A percentile compares a stretch with the other conserved stretches of the same genome.
phyloP scores from a whole-genome alignment of 2,329 filamentous ascomycete species.

The Exophiala sideris region DNA sequence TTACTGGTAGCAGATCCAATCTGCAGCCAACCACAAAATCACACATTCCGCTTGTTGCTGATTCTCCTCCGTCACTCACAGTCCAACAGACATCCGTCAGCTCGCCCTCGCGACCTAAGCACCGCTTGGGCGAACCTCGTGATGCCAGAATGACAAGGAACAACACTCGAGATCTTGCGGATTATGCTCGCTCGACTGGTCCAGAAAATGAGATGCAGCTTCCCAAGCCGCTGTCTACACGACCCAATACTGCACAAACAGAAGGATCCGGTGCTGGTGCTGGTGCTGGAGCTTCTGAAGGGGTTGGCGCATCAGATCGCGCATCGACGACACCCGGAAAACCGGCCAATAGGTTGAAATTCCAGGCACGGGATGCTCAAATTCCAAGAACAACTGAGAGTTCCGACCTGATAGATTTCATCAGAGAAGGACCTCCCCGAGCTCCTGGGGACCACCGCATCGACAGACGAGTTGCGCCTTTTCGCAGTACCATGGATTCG shows the following conservation, averaged over 20 bases:
- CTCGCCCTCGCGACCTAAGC: constrained; percentile 28
- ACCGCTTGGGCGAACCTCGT: constrained; percentile 51
- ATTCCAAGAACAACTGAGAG: constrained; percentile 64
- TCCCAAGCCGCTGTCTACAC: constrained; percentile 22
- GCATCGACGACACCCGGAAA: constrained; percentile 14
- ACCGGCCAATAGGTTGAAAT: constrained; percentile 40
- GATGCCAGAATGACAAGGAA: constrained; percentile 65
- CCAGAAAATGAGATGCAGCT: constrained; percentile 50
- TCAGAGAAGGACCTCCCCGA: constrained; percentile 75
- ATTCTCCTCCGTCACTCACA: neutral
- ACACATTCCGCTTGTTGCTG: neutral
- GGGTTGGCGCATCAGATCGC: constrained; percentile 6
- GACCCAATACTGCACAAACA: constrained; percentile 17
- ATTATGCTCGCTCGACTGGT: constrained; percentile 84
- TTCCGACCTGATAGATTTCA: constrained; percentile 91
- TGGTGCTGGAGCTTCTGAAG: neutral
- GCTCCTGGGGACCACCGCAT: constrained; percentile 62
- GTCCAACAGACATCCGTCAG: constrained; percentile 2
- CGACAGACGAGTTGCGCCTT: constrained; percentile 77
- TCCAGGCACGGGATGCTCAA: constrained; percentile 69
- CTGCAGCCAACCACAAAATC: constrained; percentile 14
- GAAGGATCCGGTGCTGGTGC: neutral
- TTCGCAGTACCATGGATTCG: constrained; percentile 80
- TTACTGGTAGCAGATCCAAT: constrained; percentile 28
- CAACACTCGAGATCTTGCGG: constrained; percentile 76